Evolutionary conservation across 1,139 yeast genomes (phyloP).

Genomic region (Yamadazyma blattariae): DNA sequence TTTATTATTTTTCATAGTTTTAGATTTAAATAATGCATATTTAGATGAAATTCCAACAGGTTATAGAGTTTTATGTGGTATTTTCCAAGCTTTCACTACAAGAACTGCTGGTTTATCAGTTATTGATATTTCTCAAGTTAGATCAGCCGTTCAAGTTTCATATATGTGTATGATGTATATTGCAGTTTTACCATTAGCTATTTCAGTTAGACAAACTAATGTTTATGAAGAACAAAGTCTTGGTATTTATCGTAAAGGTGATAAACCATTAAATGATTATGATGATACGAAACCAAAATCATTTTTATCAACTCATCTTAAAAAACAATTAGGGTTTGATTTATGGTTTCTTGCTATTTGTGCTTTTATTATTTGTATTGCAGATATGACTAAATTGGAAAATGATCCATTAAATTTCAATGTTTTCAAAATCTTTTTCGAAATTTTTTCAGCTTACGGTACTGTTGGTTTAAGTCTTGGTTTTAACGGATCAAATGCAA

Average conservation of each 20-base stretch:
- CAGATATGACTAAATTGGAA: constrained; percentile 68
- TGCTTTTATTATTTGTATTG: constrained; percentile 78
- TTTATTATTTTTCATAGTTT: constrained; percentile 70
- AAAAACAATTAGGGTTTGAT: constrained; percentile 90
- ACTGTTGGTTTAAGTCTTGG: constrained; percentile 93
- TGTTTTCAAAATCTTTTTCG: constrained; percentile 76
- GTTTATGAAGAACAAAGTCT: constrained; percentile 96
- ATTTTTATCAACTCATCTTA: constrained; percentile 81
- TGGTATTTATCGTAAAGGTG: constrained; percentile 78
- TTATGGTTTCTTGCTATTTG: constrained; percentile 92
- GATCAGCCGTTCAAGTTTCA: constrained; percentile 90
- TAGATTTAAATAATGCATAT: constrained; percentile 60
- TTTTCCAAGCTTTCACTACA: constrained; percentile 87
- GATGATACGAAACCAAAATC: constrained; percentile 44
- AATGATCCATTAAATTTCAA: constrained; percentile 49
- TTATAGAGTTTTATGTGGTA: constrained; percentile 71
- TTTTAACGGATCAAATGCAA: constrained; percentile 61
- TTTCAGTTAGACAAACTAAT: constrained; percentile 92
- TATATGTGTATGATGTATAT: constrained; percentile 98
- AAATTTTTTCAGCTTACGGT: constrained; percentile 92
- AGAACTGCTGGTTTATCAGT: constrained; percentile 91
- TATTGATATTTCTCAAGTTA: constrained; percentile 64
- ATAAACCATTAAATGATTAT: constrained; percentile 26
- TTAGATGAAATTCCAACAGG: constrained; percentile 57
- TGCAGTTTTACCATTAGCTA: constrained; percentile 92